A percentile compares a stretch with the other conserved stretches of the same genome.
These are phyloP conservation scores for Hypoxylon rickii DNA, from an alignment of 495 filamentous ascomycete genomes.

Conservation along the genomic window DNA sequence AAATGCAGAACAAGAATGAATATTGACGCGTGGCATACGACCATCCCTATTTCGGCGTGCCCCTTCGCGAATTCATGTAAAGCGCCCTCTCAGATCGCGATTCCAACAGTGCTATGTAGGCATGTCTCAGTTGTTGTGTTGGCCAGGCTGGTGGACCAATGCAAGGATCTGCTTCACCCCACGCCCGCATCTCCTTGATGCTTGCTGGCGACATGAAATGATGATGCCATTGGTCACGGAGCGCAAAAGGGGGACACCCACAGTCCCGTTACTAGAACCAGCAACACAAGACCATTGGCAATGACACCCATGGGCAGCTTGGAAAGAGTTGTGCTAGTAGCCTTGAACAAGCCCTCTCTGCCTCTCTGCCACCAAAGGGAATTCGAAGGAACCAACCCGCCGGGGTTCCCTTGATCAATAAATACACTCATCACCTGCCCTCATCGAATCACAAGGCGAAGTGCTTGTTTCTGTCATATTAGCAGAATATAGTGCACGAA, in stretches of 20 bases:
- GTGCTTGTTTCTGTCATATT: slow-evolving; percentile 4
- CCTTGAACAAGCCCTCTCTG: too few species aligned
- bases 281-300: slow-evolving; percentile 18
- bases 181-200: slow-evolving; percentile 20
- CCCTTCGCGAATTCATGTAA: slow-evolving; percentile 8
- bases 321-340: too few species aligned
- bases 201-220: slow-evolving; percentile 11
- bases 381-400: slow-evolving; percentile 7
- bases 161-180: slow-evolving; percentile 34
- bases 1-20: slow-evolving; percentile 9
- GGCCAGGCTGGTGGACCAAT: slow-evolving; percentile 21
- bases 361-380: too few species aligned
- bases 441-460: slow-evolving; percentile 8
- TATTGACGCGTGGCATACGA: slow-evolving; percentile 28
- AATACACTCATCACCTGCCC: slow-evolving; percentile 8
- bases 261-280: slow-evolving; percentile 17
- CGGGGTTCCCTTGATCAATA: slow-evolving; percentile 20
- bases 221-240: slow-evolving; percentile 18
- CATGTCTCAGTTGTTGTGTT: slow-evolving; percentile 16
- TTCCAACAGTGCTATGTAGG: slow-evolving; percentile 12
- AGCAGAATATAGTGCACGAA: slow-evolving; percentile 5
- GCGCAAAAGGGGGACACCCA: neutral
- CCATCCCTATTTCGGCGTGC: slow-evolving; percentile 19
- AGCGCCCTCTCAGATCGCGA: slow-evolving; percentile 26
- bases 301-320: slow-evolving; percentile 11